Conservation (phyloP, 2,329 filamentous ascomycete species). For the Cylindrodendrum hubeiense region DNA sequence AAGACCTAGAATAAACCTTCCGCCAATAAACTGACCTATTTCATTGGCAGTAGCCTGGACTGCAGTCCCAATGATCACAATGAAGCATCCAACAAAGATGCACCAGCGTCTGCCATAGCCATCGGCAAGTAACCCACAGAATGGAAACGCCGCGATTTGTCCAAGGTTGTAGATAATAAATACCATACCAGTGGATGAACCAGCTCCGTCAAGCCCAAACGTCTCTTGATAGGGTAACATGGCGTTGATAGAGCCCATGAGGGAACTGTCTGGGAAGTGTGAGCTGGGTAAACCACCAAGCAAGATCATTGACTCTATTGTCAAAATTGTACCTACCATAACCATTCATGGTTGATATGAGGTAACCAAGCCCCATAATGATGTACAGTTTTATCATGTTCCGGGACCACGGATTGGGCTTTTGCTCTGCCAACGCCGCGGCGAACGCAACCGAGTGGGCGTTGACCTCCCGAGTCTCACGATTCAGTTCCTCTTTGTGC, state of each 20-base stretch:
- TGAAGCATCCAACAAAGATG: constrained; percentile 66
- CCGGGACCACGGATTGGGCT: constrained; percentile 30
- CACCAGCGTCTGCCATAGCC: constrained; percentile 40
- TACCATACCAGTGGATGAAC: constrained; percentile 50
- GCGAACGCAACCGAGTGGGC: constrained; percentile 21
- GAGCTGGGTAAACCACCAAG: background rate
- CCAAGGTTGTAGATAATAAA: constrained; percentile 35
- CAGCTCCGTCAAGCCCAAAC: constrained; percentile 60
- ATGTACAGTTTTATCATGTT: constrained; percentile 49
- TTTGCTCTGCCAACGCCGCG: constrained; percentile 22
- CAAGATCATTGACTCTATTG: background rate
- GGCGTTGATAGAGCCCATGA: constrained; percentile 65
- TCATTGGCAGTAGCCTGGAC: constrained; percentile 49
- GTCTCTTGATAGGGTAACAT: constrained; percentile 63
- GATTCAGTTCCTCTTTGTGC: background rate
- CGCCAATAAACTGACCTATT: constrained; percentile 66
- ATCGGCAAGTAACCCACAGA: constrained; percentile 21
- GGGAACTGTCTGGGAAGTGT: constrained; percentile 49
- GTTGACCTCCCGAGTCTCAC: constrained; percentile 7
- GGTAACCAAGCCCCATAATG: constrained; percentile 44
- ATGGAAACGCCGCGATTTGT: constrained; percentile 28
- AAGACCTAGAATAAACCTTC: constrained; percentile 65
- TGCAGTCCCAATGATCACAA: constrained; percentile 56
- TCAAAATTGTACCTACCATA: constrained; percentile 35
- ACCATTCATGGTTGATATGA: constrained; percentile 48